phyloP scores from a whole-genome alignment of 2,329 filamentous ascomycete species.

The Talaromyces islandicus region DNA sequence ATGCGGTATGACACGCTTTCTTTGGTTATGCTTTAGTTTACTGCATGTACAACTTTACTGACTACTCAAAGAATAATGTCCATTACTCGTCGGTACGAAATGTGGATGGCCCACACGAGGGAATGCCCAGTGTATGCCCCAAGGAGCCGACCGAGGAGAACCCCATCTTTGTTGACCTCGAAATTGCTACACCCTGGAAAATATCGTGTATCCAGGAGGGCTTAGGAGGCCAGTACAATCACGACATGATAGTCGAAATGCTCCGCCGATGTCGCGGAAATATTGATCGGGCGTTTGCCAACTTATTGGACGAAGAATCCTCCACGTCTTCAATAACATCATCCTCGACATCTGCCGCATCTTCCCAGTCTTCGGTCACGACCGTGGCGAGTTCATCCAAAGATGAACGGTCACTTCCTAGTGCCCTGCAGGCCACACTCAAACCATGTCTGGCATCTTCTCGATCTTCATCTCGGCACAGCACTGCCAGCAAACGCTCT shows the following conservation, averaged over 20 bases:
- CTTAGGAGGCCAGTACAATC: constrained; percentile 46
- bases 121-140: constrained; percentile 44
- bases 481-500: constrained; percentile 37
- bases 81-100: constrained; percentile 64
- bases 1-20: constrained; percentile 47
- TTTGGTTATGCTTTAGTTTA: too few relatives aligned
- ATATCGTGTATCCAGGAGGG: constrained; percentile 48
- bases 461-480: constrained; percentile 36
- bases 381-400: constrained; percentile 7
- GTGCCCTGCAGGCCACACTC: constrained; percentile 11
- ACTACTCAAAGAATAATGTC: constrained; percentile 49
- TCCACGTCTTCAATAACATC: constrained; percentile 13
- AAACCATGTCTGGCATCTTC: constrained; percentile 31
- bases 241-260: constrained; percentile 46
- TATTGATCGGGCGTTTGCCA: constrained; percentile 48
- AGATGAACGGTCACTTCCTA: not conserved
- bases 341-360: constrained; percentile 6
- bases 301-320: constrained; percentile 43
- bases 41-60: constrained; percentile 3
- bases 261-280: constrained; percentile 50
- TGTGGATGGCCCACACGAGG: constrained; percentile 52
- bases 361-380: constrained; percentile 7
- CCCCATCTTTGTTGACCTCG: constrained; percentile 27
- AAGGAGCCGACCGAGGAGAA: constrained; percentile 18
- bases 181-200: constrained; percentile 49